Evolutionary conservation across 2,329 filamentous ascomycete genomes (phyloP).

Genomic region (Alternaria brassicicola): DNA sequence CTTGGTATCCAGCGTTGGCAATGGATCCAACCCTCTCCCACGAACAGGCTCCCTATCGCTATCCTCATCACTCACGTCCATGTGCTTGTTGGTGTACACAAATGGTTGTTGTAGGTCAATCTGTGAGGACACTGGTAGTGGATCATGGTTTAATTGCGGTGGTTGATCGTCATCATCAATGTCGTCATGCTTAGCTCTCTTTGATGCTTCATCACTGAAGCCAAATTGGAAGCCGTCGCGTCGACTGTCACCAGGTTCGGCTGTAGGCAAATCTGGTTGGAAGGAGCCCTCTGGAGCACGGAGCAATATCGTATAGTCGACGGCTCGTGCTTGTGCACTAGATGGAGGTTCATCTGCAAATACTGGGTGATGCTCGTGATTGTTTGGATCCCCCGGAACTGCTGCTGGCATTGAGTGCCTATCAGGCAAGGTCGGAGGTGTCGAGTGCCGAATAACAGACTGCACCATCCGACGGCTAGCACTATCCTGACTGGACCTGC

Average conservation of each 20-base stretch:
- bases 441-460: constrained; percentile 36
- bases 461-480: constrained; percentile 35
- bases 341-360: neutral
- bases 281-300: neutral
- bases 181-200: neutral
- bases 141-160: constrained; percentile 32
- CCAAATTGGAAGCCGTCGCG: neutral
- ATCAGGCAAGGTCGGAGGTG: constrained; percentile 18
- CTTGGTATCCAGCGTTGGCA: constrained; percentile 9
- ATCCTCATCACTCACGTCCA: constrained; percentile 22
- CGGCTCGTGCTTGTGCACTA: neutral
- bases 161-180: constrained; percentile 27
- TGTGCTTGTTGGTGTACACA: constrained; percentile 7
- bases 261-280: neutral
- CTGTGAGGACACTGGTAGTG: constrained; percentile 6
- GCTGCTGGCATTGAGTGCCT: constrained; percentile 3
- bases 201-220: neutral
- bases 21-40: constrained; percentile 3
- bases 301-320: neutral
- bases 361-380: constrained; percentile 6
- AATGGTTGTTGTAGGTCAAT: constrained; percentile 12
- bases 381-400: constrained; percentile 1
- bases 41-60: constrained; percentile 12
- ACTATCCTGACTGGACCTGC: constrained; percentile 23
- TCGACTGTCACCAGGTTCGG: neutral